A percentile compares a stretch with the other conserved stretches of the same genome.
These are phyloP conservation scores for Trichoderma gamsii DNA, from an alignment of 495 filamentous ascomycete genomes.

Conservation along the genomic window DNA sequence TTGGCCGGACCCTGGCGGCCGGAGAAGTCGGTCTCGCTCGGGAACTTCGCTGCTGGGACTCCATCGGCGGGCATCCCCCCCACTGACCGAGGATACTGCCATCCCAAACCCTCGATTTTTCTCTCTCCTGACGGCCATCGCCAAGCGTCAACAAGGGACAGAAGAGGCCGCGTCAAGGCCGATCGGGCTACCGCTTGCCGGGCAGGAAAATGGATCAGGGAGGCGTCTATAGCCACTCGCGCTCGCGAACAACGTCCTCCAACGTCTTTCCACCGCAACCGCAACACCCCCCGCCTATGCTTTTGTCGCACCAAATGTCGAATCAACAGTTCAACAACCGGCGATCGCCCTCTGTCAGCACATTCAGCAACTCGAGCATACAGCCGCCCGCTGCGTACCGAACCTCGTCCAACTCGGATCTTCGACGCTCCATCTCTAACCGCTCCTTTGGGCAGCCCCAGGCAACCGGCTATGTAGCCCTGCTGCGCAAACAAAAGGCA, in stretches of 20 bases:
- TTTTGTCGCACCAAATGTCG: neutral
- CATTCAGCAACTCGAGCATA: constrained; percentile 62
- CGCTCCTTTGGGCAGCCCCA: constrained; percentile 56
- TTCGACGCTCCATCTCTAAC: constrained; percentile 68
- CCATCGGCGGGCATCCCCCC: neutral
- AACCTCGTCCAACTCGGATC: constrained; percentile 49
- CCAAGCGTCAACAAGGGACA: neutral
- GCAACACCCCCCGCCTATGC: constrained; percentile 4
- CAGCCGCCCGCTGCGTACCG: constrained; percentile 42
- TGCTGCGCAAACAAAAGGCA: constrained; percentile 92
- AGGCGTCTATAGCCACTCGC: constrained; percentile 43
- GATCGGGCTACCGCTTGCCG: constrained; percentile 19
- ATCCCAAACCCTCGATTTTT: constrained; percentile 32
- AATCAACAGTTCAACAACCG: constrained; percentile 43
- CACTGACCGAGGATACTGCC: constrained; percentile 22
- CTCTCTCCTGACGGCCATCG: constrained; percentile 26
- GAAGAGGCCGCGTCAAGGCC: neutral
- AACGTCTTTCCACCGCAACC: constrained; percentile 43
- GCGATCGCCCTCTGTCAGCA: constrained; percentile 65
- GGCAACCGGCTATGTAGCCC: constrained; percentile 78
- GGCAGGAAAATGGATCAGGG: constrained; percentile 33
- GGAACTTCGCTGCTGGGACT: neutral
- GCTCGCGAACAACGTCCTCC: constrained; percentile 58
- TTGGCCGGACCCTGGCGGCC: neutral
- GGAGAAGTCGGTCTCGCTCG: neutral